Evolutionary conservation across 1,139 yeast species (phyloP), one percentile per base, ranked within the genome.

Genomic region (Saccharomyces hybrid): DNA sequence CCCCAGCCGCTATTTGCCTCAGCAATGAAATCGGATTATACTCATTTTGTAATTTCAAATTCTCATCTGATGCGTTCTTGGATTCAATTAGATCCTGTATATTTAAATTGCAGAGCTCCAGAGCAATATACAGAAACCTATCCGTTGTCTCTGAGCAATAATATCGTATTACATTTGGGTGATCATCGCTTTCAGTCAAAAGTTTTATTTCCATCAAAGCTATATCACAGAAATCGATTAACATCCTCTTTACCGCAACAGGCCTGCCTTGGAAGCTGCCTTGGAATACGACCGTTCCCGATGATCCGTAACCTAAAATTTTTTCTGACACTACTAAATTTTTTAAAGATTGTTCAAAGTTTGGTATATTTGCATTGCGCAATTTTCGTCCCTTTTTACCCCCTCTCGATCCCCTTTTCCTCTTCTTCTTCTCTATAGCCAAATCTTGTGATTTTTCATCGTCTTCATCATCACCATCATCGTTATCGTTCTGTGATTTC

Each of bases 241-340:
- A 75, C 96, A 93, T 88, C 62, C 99, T 75, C 69, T 93, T 95
- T 3, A 93, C 95, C 0, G 99, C 99, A 8, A 95, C 99, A 1
- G 95, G 96, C 52, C 99, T 78, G 62, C 83, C 86, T 64, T 91
- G 97, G 72, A 91, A 93, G 3, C 82, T 79, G 0, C 99, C 99
- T 66, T 86, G 82, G 68, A 83, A 89, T 1, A 93, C 99, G 28
- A 91, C 90, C 0, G 99, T 93, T 31, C 99, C 99, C 65, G 93
- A 96, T 1, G 97, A 89, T 1, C 99, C 99, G 67, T 88, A 89
- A 1, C 99, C 99, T 51, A 93, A 73, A 26, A 90, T 79, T 48
- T 80, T 82, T 60, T 87, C 87, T 0, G 95, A 82, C 2, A 91
- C 81, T 0, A 78, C 73, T 57, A 89, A 71, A 53, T 82, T 83